Evolutionary conservation across 2,329 filamentous ascomycete species (phyloP), one percentile per base, ranked within the genome.

Genomic region (Botrytis galanthina): DNA sequence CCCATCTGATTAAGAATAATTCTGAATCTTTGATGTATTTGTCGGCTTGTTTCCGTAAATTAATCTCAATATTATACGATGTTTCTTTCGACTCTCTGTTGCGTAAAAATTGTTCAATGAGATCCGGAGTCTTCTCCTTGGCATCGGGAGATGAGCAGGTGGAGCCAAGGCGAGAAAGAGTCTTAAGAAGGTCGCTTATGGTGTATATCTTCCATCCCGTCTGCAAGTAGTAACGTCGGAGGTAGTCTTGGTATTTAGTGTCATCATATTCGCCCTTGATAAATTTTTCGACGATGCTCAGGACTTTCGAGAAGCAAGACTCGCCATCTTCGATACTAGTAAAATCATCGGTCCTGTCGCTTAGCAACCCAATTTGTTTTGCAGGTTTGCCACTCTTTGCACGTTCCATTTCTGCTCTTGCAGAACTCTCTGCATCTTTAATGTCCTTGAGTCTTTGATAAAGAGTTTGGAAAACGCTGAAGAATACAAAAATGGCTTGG

Each of bases 201-300:
- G 93, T 95, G 84, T 98, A 99, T 57, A 98, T 84, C 79, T 94
- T 94, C 92, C 95, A 99, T 10, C 96, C 96, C 77, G 90, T 92
- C 80, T 92, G 91, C 73, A 98, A 87, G 81, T 98, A 99, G 84
- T 94, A 98, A 77, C 95, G 93, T 37, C 96, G 92, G 73, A 99
- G 86, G 9, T 94, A 92, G 79, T 98, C 95, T 82, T 98, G 95
- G 78, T 97, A 93, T 44, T 93, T 90, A 71, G 85, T 87, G 82
- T 95, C 91, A 70, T 98, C 96, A 54, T 95, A 86, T 16, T 97
- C 93, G 8, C 92, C 91, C 61, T 90, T 89, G 76, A 98, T 90
- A 77, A 93, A 94, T 64, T 97, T 93, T 80, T 97, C 93, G 74
- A 97, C 92, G 81, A 98, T 89, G 77, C 91, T 89, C 18, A 98